phyloP scores from a whole-genome alignment of 2,329 filamentous ascomycete species.

The Colletotrichum tabaci region DNA sequence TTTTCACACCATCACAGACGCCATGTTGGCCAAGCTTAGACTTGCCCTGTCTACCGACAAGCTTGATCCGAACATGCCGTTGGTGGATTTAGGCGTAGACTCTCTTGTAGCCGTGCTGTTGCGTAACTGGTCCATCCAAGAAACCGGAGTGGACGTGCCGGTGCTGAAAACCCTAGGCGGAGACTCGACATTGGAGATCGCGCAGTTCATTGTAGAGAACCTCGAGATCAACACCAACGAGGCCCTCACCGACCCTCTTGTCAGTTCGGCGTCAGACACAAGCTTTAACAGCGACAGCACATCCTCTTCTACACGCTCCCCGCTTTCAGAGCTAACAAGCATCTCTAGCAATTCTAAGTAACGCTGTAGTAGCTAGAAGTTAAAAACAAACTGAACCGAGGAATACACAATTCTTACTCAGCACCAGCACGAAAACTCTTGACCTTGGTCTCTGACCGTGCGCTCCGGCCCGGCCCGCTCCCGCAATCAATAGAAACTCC shows the following conservation, averaged over 20 bases:
- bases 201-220: slow-evolving; percentile 2
- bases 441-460: no score
- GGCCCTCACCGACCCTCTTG: slow-evolving; percentile 3
- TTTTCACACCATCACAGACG: background rate
- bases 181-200: slow-evolving; percentile 39
- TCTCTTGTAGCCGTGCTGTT: slow-evolving; percentile 51
- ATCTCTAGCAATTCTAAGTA: no score
- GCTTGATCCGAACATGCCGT: slow-evolving; percentile 3
- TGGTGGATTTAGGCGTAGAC: slow-evolving; percentile 45
- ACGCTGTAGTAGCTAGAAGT: no score
- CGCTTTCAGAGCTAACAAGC: no score
- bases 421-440: no score
- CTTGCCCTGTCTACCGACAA: slow-evolving; percentile 3
- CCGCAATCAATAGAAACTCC: no score
- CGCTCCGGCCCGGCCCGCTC: no score
- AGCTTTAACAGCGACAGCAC: no score
- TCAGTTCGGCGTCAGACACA: background rate
- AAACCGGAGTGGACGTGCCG: slow-evolving; percentile 59
- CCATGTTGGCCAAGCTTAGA: slow-evolving; percentile 3
- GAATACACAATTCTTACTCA: no score
- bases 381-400: no score
- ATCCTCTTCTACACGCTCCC: no score
- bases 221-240: slow-evolving; percentile 47
- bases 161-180: slow-evolving; percentile 61
- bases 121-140: slow-evolving; percentile 63